Evolutionary conservation across 306 rosid species (phyloP).

Genomic region (Canavalia ensiformis): DNA sequence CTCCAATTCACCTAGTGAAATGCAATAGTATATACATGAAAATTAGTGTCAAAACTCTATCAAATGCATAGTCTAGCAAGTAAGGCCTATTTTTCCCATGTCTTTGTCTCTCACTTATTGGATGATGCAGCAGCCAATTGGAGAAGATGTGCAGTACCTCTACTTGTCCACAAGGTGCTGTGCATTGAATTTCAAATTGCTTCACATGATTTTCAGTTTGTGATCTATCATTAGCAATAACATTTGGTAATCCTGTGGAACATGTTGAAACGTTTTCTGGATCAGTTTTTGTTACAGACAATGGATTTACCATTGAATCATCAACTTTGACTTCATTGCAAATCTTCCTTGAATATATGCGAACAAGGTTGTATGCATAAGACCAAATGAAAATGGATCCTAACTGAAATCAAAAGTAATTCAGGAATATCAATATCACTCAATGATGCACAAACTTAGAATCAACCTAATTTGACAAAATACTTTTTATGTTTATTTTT

Average conservation of each 20-base stretch:
- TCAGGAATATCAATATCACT: background rate
- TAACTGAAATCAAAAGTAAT: conserved; percentile 31
- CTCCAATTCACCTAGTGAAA: background rate
- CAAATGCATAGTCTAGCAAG: no score
- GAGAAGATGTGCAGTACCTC: conserved; percentile 38
- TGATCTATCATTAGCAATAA: background rate
- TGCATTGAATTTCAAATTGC: conserved; percentile 50
- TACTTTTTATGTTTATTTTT: no score
- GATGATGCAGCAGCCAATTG: background rate
- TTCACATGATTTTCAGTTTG: conserved; percentile 34
- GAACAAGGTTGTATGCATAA: conserved; percentile 54
- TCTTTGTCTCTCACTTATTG: no score
- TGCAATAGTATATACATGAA: background rate
- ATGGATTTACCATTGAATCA: conserved; percentile 21
- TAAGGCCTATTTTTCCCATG: no score
- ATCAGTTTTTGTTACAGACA: conserved; percentile 19
- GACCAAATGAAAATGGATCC: conserved; percentile 55
- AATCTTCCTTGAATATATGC: conserved; percentile 42
- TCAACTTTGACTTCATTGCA: conserved; percentile 33
- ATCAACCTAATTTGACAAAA: no score
- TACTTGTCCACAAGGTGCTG: conserved; percentile 5
- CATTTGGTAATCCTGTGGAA: conserved; percentile 25
- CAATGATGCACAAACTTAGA: background rate
- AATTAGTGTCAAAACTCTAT: no score
- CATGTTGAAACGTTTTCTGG: conserved; percentile 41